Percentiles rank a stretch among this genome's conserved stretches.
Evolutionary conservation across 805 yeast genomes (phyloP).

Genomic region (Myxozyma geophila): DNA sequence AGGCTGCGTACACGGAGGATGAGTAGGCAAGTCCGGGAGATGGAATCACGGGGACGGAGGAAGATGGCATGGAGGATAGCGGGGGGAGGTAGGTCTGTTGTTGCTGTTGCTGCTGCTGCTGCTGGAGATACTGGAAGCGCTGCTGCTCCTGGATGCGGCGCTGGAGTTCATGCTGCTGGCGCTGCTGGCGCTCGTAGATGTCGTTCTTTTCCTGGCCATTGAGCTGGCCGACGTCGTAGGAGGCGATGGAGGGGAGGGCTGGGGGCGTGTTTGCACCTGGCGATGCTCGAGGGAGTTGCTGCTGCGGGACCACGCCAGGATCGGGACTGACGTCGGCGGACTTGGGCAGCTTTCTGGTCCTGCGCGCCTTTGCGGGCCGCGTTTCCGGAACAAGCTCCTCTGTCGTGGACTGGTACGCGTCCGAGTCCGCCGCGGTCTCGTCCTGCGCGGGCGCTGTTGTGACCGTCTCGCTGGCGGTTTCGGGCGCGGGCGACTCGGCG

Average conservation of each 20-base stretch:
- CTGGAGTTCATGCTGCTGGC: slow-evolving; percentile 7
- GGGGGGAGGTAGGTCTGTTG: background rate
- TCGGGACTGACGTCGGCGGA: no score
- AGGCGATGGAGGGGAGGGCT: background rate
- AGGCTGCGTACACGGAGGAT: background rate
- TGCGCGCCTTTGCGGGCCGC: no score
- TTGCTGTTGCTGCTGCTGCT: background rate
- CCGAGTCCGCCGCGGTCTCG: no score
- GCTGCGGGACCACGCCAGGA: no score
- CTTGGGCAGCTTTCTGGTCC: no score
- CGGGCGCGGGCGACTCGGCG: no score
- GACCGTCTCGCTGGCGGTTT: no score
- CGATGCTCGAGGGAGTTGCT: background rate
- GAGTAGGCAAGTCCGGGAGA: background rate
- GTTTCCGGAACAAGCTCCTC: no score
- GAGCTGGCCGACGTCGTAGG: background rate
- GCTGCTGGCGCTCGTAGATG: slow-evolving; percentile 1
- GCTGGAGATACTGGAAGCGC: background rate
- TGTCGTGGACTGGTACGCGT: no score
- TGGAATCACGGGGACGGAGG: background rate
- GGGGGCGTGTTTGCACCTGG: background rate
- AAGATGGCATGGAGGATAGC: background rate
- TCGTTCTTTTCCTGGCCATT: background rate
- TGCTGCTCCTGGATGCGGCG: slow-evolving; percentile 10
- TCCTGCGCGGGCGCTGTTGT: no score